Base-by-base conservation (phyloP, 352 stramenopile species). In the Globisporangium barbulae region DNA sequence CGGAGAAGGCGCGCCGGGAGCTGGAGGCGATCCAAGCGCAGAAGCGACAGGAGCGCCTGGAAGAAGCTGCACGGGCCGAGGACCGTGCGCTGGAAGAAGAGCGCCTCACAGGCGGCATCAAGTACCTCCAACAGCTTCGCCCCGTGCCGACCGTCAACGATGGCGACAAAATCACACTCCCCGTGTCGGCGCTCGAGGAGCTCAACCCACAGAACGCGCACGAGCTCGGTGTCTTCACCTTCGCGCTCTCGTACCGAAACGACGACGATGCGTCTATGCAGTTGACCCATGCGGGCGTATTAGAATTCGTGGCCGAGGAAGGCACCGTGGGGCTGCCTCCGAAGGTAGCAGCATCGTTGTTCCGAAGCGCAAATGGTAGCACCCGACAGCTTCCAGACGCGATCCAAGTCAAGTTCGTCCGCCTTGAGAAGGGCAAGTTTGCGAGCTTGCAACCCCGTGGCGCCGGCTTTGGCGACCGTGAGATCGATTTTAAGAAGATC, bases 401-500 rank as follows among this genome's bases (percentile, higher is more conserved):
- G 22, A 70, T 94, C 31, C 71, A 83, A 19, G 79, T 94, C 57
- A 79, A 81, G 41, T 94, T 85, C 45, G 79, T 93, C 60, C 74
- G 83, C 30, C 74, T 96, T 10, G 81, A 88, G 45, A 83, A 87
- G 41, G 84, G 88, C 37, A 75, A 65, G n/a, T 88, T 85, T 37
- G 82, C 82, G 7, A 80, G 73, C 61, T 61, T 96, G 35, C 86
- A 91, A 67, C 85, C 86, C 5, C 71, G 65, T 52, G 82, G 79
- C 28, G 65, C 81, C 1, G 88, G 86, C 3, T 96, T 96, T 54
- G 74, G 81, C 15, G 74, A 85, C 19, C 80, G 83, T 28, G 74
- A 91, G 56, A 81, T 96, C 53, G 88, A 96, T 65, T 83, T 93
- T 25, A 95, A 95, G 68, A 65, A 74, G 41, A 69, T 95, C n/a